Evolutionary conservation across 371 early-diverging fungal species (phyloP).

Genomic region (Batkoa obscura): DNA sequence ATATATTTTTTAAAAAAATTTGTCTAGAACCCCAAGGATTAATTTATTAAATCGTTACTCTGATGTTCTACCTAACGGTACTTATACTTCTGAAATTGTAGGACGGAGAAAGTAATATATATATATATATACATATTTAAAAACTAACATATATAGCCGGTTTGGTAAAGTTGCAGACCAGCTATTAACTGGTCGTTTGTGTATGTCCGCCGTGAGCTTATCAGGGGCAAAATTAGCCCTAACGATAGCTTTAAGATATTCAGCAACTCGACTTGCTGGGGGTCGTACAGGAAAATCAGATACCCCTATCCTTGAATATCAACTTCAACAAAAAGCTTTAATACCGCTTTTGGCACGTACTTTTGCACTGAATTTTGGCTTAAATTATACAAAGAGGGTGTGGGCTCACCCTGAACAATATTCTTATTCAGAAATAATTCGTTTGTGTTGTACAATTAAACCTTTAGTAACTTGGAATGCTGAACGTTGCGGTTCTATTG

Average conservation of each 20-base stretch:
- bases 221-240: slow-evolving; percentile 30
- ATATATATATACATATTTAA: too few relatives aligned
- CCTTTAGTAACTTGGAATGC: slow-evolving; percentile 47
- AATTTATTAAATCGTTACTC: slow-evolving; percentile 48
- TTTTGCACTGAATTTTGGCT: slow-evolving; percentile 38
- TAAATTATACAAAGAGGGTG: slow-evolving; percentile 39
- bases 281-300: slow-evolving; percentile 52
- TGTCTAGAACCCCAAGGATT: slow-evolving; percentile 19
- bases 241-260: slow-evolving; percentile 39
- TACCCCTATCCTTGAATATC: slow-evolving; percentile 47
- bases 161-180: slow-evolving; percentile 59
- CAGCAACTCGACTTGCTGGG: slow-evolving; percentile 37
- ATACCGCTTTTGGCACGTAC: slow-evolving; percentile 43
- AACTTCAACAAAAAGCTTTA: slow-evolving; percentile 49
- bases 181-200: slow-evolving; percentile 40
- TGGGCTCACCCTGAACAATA: slow-evolving; percentile 16
- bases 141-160: slow-evolving; percentile 9
- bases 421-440: slow-evolving; percentile 25
- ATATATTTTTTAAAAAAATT: too few relatives aligned
- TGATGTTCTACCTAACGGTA: slow-evolving; percentile 33
- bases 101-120: slow-evolving; percentile 19
- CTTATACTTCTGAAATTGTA: slow-evolving; percentile 23
- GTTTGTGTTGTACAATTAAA: slow-evolving; percentile 54
- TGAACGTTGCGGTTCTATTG: slow-evolving; percentile 37
- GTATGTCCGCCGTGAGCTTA: slow-evolving; percentile 37